Conservation (phyloP, 169 alveolate species). For the Plasmodium ovale region DNA sequence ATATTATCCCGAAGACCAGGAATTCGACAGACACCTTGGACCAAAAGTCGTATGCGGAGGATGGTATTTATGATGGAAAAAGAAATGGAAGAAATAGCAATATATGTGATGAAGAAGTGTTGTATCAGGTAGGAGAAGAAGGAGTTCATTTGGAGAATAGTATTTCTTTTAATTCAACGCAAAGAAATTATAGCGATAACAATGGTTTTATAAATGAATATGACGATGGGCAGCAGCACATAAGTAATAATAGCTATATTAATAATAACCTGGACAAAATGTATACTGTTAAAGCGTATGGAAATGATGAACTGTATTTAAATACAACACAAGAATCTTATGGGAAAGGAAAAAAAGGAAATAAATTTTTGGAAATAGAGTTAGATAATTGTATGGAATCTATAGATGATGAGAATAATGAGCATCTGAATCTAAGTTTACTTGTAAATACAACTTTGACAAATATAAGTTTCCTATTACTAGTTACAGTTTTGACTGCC, state of each 20-base stretch:
- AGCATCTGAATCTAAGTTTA: slow-evolving; percentile 1
- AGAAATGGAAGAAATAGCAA: neutral
- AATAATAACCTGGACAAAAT: slow-evolving; percentile 28
- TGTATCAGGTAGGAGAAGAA: neutral
- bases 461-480: slow-evolving; percentile 11
- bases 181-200: neutral
- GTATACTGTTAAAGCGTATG: slow-evolving; percentile 4
- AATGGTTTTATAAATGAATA: neutral
- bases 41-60: neutral
- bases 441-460: slow-evolving; percentile 17
- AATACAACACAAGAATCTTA: slow-evolving; percentile 7
- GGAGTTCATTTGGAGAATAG: neutral
- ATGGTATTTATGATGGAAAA: neutral
- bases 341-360: neutral
- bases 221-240: neutral
- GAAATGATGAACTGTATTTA: neutral
- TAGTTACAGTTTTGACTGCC: slow-evolving; percentile 33
- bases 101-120: slow-evolving; percentile 3
- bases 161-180: neutral
- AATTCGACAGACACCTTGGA: neutral
- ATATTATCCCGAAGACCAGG: too few species aligned
- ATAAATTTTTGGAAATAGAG: slow-evolving; percentile 33
- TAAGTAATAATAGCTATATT: slow-evolving; percentile 20
- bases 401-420: slow-evolving; percentile 15
- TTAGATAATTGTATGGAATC: slow-evolving; percentile 33